Evolutionary conservation across 2,329 filamentous ascomycete genomes (phyloP), one percentile per base, ranked within the genome.

Genomic region (Trichophyton simii): DNA sequence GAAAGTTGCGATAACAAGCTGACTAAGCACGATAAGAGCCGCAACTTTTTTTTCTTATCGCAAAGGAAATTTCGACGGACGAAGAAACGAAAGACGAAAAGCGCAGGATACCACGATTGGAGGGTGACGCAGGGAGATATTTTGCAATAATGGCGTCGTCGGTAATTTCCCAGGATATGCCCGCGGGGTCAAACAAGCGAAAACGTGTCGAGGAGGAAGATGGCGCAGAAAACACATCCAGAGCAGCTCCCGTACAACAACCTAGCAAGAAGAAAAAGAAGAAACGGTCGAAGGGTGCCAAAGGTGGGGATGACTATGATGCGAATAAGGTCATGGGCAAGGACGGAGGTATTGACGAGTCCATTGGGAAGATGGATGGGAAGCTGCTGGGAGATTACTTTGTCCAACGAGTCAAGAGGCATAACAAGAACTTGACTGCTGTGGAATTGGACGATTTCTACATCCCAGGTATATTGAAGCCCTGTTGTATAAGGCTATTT

Each of bases 401-500:
- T 64, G 88, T 88, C 5, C 87, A 94, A 70, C 84, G 88, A 70
- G 87, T 89, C 60, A 84, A 82, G 65, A 82, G 87, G 25, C 95
- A 92, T 69, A 88, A 90, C 60, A 84, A 83, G 31, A 87, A 96
- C 59, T 74, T 96, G 68, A 96, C 88, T 67, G 78, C 85, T 0
- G 82, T 97, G 46, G 94, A 99, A 75, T 77, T 95, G 36, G 86
- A 89, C 61, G 91, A 96, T 71, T 78, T 89, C 69, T 86, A 88
- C 61, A 80, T 97, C 59, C 85, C 89, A 66, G 86, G 89, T 91
- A 79, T 67, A 78, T 59, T 41, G 6, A 6, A 58, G 2, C 5
- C 25, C 25, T 22, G 13, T 34, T 2, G 3, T 11, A 38, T 38
- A 9, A 13, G 34, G 1, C 3, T 38, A 38, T 38, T 13, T 13